These are phyloP conservation scores for Fusarium odoratissimum DNA, from an alignment of 2,329 filamentous ascomycete species.

Conservation along the genomic window DNA sequence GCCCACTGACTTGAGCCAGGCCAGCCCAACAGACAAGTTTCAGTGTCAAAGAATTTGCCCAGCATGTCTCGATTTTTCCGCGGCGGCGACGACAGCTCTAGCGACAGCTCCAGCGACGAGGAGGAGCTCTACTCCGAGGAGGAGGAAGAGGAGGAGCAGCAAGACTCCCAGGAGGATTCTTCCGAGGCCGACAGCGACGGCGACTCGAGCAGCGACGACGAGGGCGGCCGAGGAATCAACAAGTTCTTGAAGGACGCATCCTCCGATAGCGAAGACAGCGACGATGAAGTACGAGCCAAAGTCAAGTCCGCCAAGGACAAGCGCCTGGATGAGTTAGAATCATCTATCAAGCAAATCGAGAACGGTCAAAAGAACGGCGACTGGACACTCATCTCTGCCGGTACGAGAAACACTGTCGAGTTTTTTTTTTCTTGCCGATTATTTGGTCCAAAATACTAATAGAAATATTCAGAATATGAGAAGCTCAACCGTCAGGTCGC, in stretches of 20 bases:
- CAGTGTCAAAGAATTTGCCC: constrained; percentile 50
- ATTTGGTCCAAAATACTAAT: constrained; percentile 24
- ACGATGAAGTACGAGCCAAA: constrained; percentile 85
- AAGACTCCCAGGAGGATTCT: constrained; percentile 57
- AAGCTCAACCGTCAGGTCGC: constrained; percentile 89
- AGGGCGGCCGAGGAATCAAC: constrained; percentile 77
- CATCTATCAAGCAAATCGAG: constrained; percentile 89
- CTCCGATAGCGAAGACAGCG: constrained; percentile 85
- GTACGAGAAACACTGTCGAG: constrained; percentile 58
- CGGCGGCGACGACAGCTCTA: constrained; percentile 90
- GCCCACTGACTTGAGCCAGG: constrained; percentile 49
- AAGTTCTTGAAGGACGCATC: constrained; percentile 84
- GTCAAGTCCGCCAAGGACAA: constrained; percentile 99
- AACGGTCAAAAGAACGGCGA: constrained; percentile 98
- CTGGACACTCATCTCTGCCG: constrained; percentile 91
- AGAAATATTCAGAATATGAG: constrained; percentile 78
- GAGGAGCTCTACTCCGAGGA: constrained; percentile 84
- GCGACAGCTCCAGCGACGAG: constrained; percentile 95
- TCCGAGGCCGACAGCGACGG: constrained; percentile 63
- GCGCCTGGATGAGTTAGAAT: constrained; percentile 91
- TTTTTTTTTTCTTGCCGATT: background rate
- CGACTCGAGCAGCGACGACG: constrained; percentile 68
- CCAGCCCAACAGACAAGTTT: constrained; percentile 43
- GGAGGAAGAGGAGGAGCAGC: constrained; percentile 61
- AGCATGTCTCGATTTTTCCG: constrained; percentile 98